Percentiles rank a stretch among this genome's conserved stretches.
Evolutionary conservation across 2,329 filamentous ascomycete genomes (phyloP).

Genomic region (Piedraia hortae): DNA sequence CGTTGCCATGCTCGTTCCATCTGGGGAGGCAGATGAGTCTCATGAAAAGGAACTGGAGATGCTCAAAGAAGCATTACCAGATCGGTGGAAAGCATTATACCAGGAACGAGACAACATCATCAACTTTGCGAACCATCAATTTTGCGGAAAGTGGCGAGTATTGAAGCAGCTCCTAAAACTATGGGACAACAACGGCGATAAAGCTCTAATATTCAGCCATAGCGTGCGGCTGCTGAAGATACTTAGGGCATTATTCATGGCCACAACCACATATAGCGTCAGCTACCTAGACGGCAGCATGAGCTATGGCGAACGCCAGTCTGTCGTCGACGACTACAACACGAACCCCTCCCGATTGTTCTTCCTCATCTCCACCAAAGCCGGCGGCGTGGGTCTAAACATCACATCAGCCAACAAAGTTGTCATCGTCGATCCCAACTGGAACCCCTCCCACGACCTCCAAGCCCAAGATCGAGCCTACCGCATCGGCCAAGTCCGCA

Average conservation of each 20-base stretch:
- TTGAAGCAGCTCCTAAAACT: constrained; percentile 62
- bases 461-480: constrained; percentile 94
- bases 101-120: constrained; percentile 48
- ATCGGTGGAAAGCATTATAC: constrained; percentile 48
- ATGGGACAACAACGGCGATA: constrained; percentile 76
- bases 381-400: constrained; percentile 80
- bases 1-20: constrained; percentile 61
- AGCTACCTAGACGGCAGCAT: constrained; percentile 75
- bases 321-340: constrained; percentile 74
- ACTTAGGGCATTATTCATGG: constrained; percentile 58
- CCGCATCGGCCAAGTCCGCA: constrained; percentile 70
- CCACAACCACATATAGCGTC: constrained; percentile 61
- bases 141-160: constrained; percentile 92
- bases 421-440: constrained; percentile 87
- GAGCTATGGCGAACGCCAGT: constrained; percentile 52
- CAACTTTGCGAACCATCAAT: constrained; percentile 62
- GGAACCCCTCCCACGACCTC: constrained; percentile 85
- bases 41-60: constrained; percentile 50
- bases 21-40: constrained; percentile 37
- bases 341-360: constrained; percentile 67
- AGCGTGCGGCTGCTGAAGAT: constrained; percentile 66
- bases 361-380: constrained; percentile 81
- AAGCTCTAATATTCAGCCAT: constrained; percentile 86
- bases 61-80: constrained; percentile 46
- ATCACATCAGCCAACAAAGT: constrained; percentile 97